Percentiles rank a stretch among this genome's conserved stretches.
Evolutionary conservation across 768 basidiomycete genomes (phyloP).

Genomic region (Suillus fuscotomentosus): DNA sequence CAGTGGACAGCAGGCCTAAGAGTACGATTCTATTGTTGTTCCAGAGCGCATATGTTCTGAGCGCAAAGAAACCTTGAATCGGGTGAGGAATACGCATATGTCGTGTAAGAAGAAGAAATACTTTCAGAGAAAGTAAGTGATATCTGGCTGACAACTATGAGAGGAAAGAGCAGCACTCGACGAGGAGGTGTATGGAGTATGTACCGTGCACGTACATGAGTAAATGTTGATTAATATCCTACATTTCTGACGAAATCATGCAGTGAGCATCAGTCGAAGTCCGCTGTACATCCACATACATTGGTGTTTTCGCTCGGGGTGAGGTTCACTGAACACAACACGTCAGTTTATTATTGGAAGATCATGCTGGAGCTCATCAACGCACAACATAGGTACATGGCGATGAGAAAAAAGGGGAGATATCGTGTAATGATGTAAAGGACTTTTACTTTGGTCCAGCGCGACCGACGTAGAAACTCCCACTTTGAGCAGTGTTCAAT

Average conservation of each 20-base stretch:
- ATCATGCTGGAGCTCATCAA: neutral
- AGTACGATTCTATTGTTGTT: neutral
- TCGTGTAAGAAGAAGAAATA: neutral
- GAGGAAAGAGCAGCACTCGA: neutral
- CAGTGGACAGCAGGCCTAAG: neutral
- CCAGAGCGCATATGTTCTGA: neutral
- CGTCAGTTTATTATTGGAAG: neutral
- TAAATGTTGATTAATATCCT: neutral
- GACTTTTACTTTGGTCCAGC: neutral
- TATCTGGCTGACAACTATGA: neutral
- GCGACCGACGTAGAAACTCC: neutral
- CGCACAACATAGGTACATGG: neutral
- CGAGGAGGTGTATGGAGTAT: neutral
- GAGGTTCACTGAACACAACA: neutral
- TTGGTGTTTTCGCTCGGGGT: neutral
- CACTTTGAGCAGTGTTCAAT: neutral
- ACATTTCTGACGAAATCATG: neutral
- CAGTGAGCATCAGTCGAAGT: neutral
- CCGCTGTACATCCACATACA: neutral
- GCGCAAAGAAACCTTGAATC: neutral
- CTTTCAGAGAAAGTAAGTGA: neutral
- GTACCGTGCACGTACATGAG: neutral
- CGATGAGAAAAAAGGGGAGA: neutral
- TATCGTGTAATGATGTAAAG: neutral
- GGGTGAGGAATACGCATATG: neutral